Evolutionary conservation across 441 rosid genomes (phyloP), one percentile per base, ranked within the genome.

Genomic region (Manihot esculenta): DNA sequence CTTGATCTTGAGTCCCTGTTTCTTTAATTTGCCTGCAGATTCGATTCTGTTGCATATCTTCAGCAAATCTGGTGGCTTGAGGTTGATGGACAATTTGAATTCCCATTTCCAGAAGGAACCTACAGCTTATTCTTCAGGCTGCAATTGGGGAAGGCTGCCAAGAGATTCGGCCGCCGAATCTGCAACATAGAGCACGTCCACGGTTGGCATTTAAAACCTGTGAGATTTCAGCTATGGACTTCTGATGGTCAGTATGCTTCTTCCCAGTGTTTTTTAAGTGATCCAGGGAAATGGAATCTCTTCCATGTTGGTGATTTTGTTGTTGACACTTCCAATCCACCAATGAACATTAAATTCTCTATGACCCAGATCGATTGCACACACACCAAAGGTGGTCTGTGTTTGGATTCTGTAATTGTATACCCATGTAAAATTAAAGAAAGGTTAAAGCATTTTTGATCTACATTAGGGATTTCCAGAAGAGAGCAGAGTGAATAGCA

Each of bases 61-160:
- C 97, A 94, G 80, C 99, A 92, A 84, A 90, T 78, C 50, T 94
- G 98, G 98, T 94, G 98, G 98, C 83, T 91, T 62, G 97, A 94
- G 81, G 95, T 92, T 8, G 79, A 83, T 15, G 97, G 99, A 2
- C 92, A 88, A 74, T 79, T 94, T 13, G 97, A 94, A 72, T 92
- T 94, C 74, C 94, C 97, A 0, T 88, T 92, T 70, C 99, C 97
- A 0, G 80, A 79, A 0, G 98, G 99, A 23, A 82, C 86, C 44
- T 92, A 94, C 65, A 87, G 98, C 72, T 72, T 92, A 64, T 90
- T 81, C 78, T 89, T 94, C 87, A 88, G 97, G 83, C 83, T 94
- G 64, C 93, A 87, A 56, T 53, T 94, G 72, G 99, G 99, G 6
- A 80, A 75, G 38, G 63, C 91, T 0, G 67, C 80, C 10, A 89